Percentiles rank a stretch among this genome's conserved stretches.
Conservation (phyloP, 2,329 filamentous ascomycete species). For the Aureobasidium namibiae region DNA sequence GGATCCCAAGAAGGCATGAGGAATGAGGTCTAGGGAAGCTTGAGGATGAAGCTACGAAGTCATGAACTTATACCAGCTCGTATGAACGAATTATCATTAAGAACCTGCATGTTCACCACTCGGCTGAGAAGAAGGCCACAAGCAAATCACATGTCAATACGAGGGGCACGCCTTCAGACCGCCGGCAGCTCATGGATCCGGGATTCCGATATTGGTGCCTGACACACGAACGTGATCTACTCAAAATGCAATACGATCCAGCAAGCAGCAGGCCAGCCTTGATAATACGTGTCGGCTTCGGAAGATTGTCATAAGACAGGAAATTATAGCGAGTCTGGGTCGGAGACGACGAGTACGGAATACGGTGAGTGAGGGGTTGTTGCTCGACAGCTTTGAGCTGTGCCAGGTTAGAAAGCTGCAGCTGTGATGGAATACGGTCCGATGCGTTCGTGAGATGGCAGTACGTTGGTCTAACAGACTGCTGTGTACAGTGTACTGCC, state of each 20-base stretch:
- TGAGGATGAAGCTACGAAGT: background rate
- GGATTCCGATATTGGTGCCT: background rate
- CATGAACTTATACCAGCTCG: background rate
- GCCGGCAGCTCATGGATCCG: background rate
- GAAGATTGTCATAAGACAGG: background rate
- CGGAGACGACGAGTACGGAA: background rate
- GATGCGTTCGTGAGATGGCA: background rate
- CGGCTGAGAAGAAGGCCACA: background rate
- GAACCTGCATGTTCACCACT: background rate
- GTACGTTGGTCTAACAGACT: background rate
- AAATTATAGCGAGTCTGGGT: background rate
- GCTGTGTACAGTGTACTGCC: background rate
- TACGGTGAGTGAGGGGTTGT: slow-evolving; percentile 1
- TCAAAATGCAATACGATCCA: background rate
- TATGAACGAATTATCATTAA: background rate
- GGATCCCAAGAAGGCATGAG: background rate
- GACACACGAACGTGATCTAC: background rate
- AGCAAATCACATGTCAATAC: slow-evolving; percentile 3
- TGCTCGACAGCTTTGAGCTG: background rate
- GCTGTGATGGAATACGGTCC: background rate
- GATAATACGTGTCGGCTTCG: background rate
- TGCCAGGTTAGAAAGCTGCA: background rate
- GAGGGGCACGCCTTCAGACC: background rate
- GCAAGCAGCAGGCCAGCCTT: background rate
- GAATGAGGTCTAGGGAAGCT: background rate